phyloP scores from a whole-genome alignment of 805 yeast species.

The Candida vaughaniae region DNA sequence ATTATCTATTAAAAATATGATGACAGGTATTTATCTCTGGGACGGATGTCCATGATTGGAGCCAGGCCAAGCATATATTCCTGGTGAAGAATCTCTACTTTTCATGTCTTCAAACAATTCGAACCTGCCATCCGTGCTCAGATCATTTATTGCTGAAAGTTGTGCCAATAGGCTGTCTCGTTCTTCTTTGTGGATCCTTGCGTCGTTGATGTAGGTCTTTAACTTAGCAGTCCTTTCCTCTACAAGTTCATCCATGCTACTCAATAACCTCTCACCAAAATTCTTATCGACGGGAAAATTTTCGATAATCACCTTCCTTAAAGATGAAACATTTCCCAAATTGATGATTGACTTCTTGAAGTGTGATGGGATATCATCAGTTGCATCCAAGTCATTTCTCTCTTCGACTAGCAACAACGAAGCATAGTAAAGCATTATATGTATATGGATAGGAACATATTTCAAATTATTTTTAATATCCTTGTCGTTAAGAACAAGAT shows the following conservation, averaged over 20 bases:
- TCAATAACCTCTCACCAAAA: slow-evolving; percentile 47
- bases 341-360: slow-evolving; percentile 32
- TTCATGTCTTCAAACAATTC: slow-evolving; percentile 21
- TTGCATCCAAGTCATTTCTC: slow-evolving; percentile 1
- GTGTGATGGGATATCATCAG: slow-evolving; percentile 15
- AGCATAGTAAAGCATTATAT: slow-evolving; percentile 68
- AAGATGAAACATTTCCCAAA: slow-evolving; percentile 41
- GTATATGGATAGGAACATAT: slow-evolving; percentile 72
- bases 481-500: slow-evolving; percentile 55
- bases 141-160: slow-evolving; percentile 14
- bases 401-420: slow-evolving; percentile 46
- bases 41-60: slow-evolving; percentile 63
- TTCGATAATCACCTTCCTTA: slow-evolving; percentile 40
- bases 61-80: slow-evolving; percentile 64
- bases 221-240: slow-evolving; percentile 23
- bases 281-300: slow-evolving; percentile 53
- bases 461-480: slow-evolving; percentile 56
- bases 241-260: slow-evolving; percentile 30
- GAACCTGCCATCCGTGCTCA: slow-evolving; percentile 13
- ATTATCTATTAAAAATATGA: not conserved
- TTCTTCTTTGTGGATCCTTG: slow-evolving; percentile 6
- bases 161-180: slow-evolving; percentile 17
- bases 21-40: not conserved
- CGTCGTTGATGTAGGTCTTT: slow-evolving; percentile 9
- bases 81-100: slow-evolving; percentile 31